phyloP scores from a whole-genome alignment of 306 rosid genomes.

The Vigna nakashimae region DNA sequence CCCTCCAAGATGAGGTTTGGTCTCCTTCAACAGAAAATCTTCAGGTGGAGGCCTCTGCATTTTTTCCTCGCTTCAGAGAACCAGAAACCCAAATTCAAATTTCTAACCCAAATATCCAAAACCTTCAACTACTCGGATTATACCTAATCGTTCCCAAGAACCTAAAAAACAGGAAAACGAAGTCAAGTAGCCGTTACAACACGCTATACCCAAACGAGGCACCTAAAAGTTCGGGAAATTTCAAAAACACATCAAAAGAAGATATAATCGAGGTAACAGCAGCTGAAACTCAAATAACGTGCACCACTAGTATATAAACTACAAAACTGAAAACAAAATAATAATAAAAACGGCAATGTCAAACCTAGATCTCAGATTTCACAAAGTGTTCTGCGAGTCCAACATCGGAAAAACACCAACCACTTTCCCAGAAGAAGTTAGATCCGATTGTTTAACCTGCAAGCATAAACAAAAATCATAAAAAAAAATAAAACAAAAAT shows the following conservation, averaged over 20 bases:
- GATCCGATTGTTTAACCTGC: slow-evolving; percentile 69
- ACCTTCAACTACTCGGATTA: slow-evolving; percentile 30
- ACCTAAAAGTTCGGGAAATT: slow-evolving; percentile 56
- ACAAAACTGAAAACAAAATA: not conserved
- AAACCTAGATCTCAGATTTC: slow-evolving; percentile 56
- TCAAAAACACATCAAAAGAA: slow-evolving; percentile 31
- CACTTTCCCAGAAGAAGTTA: slow-evolving; percentile 48
- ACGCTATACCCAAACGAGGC: slow-evolving; percentile 35
- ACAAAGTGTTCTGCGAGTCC: slow-evolving; percentile 25
- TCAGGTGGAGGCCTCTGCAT: slow-evolving; percentile 96
- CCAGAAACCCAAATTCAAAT: slow-evolving; percentile 33
- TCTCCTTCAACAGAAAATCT: slow-evolving; percentile 92
- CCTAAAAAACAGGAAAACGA: slow-evolving; percentile 64
- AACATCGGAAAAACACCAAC: slow-evolving; percentile 34
- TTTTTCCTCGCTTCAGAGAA: slow-evolving; percentile 47
- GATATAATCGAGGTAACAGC: not conserved
- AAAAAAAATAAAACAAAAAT: slow-evolving; percentile 24
- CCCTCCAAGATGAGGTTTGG: slow-evolving; percentile 94
- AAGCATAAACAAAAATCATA: slow-evolving; percentile 1
- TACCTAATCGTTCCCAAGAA: slow-evolving; percentile 50
- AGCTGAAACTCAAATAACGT: slow-evolving; percentile 39
- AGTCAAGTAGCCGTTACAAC: slow-evolving; percentile 62
- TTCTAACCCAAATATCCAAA: slow-evolving; percentile 15
- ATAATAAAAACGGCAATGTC: slow-evolving; percentile 21
- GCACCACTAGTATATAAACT: not conserved